Conservation (phyloP, 1,139 yeast species). For the Eremothecium sinecaudum region DNA sequence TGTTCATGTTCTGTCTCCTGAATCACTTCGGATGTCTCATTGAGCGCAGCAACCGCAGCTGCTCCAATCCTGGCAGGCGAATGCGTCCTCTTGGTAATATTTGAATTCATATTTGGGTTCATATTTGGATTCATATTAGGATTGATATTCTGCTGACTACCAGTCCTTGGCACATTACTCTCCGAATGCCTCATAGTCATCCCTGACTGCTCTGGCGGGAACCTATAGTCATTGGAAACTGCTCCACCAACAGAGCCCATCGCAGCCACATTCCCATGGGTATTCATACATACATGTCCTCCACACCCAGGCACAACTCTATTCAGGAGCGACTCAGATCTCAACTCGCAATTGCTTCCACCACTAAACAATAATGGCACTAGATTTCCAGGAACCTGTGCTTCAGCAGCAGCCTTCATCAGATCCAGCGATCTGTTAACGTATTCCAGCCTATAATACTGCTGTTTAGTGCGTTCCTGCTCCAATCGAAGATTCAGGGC, state of each 20-base stretch:
- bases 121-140: not conserved
- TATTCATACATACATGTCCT: not conserved
- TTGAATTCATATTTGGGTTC: not conserved
- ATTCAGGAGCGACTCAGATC: constrained; percentile 1
- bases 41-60: constrained; percentile 53
- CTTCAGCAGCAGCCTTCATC: constrained; percentile 49
- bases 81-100: constrained; percentile 36
- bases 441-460: constrained; percentile 58
- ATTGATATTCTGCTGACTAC: not conserved
- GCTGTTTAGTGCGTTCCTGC: constrained; percentile 81
- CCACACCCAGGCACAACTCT: constrained; percentile 1
- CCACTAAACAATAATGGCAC: constrained; percentile 53
- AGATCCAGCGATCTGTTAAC: constrained; percentile 53
- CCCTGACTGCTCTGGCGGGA: constrained; percentile 19
- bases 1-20: constrained; percentile 21
- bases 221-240: constrained; percentile 15
- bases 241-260: not conserved
- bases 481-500: constrained; percentile 59
- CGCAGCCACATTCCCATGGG: not conserved
- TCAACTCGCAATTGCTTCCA: constrained; percentile 1
- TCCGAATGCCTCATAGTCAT: too few relatives aligned
- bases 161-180: not conserved
- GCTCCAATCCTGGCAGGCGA: constrained; percentile 73
- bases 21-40: constrained; percentile 25
- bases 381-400: constrained; percentile 56